Base-by-base conservation (phyloP, 345 rosid genomes). In the Hibiscus tridactylites region DNA sequence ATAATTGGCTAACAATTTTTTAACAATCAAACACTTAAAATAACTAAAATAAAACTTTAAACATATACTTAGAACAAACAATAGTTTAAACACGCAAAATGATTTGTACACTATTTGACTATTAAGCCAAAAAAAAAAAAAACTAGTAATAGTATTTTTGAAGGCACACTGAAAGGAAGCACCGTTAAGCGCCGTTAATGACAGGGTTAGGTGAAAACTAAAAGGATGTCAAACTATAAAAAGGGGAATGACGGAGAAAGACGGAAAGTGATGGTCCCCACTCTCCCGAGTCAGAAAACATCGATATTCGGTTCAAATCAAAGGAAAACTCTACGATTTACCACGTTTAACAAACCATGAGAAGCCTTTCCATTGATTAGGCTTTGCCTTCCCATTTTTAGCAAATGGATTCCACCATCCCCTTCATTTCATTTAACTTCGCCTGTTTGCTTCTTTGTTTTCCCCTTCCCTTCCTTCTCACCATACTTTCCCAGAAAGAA, bases 371-470 rank as follows among this genome's bases (percentile, higher is more conserved):
- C 70, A 66, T 17, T 11, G 56, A 66, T 26, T 46, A 46, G 70
- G 70, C 70, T 7, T 24, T 66, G 21, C 37, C 37, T 66, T 66
- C 15, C 70, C 57, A 46, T 46, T 66, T 66, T 24, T 46, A 28
- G 70, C 12, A 73, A 44, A 73, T 73, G 70, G 61, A 52, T 73
- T 62, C 61, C 62, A 50, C 39, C 52, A 24, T 35, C 53, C 52
- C 24, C 49, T 62, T 73, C 73, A 53, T 70, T 57, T 70, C 60
- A 49, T 56, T 56, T 19, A 10, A 9, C 21, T 56, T 56, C 9
- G 3, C 24, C 8, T 29, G 3, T 33, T 33, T 29, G 21, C 24
- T 26, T 29, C 13, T 53, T 33, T 29, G 6, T 19, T 33, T 61
- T 61, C 1, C 9, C 7, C 16, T 24, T n/a, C 17, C 49, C 19